Percentiles rank a stretch among this genome's conserved stretches.
Conservation (phyloP, 192 early-diverging fungal species). For the Oehlia diaphana region DNA sequence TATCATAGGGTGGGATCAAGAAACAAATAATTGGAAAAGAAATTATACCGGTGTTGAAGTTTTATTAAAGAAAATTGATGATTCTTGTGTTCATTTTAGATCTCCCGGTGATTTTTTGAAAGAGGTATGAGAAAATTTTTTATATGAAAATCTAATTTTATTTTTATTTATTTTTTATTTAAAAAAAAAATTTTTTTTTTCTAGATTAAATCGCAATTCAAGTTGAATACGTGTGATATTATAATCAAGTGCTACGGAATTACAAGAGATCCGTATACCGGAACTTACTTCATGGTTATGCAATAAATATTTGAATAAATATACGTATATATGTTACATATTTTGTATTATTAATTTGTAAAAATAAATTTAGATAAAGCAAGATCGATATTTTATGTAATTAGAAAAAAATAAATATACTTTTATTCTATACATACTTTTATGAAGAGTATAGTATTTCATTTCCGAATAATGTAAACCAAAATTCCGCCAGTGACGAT, state of each 20-base stretch:
- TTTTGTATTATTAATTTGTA: too few species aligned
- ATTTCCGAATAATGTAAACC: too few species aligned
- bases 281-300: background rate
- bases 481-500: too few species aligned
- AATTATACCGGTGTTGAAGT: background rate
- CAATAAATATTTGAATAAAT: background rate
- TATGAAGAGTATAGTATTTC: too few species aligned
- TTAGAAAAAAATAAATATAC: too few species aligned
- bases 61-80: background rate
- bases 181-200: background rate
- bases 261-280: background rate
- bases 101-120: background rate
- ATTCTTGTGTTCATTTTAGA: background rate
- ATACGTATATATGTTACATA: too few species aligned
- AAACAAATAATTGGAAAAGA: background rate
- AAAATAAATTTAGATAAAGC: too few species aligned
- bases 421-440: too few species aligned
- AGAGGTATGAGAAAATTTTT: background rate
- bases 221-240: background rate
- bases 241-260: background rate
- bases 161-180: background rate
- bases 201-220: background rate
- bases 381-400: too few species aligned
- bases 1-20: background rate
- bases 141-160: too few species aligned